phyloP scores from a whole-genome alignment of 163 green algal genomes.

The Chlorella variabilis region DNA sequence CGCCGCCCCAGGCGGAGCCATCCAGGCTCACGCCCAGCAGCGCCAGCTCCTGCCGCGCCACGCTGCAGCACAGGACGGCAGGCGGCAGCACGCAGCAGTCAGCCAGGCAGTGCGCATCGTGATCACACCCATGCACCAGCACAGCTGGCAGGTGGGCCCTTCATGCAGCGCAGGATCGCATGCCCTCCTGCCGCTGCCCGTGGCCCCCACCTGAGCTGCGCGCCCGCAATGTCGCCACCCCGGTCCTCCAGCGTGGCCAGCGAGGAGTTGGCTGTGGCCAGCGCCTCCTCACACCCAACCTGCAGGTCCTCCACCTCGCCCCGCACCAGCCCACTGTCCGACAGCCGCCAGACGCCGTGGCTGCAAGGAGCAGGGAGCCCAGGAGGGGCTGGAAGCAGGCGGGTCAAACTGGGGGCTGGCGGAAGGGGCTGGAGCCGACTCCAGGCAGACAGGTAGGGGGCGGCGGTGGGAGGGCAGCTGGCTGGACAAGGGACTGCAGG shows the following conservation, averaged over 20 bases:
- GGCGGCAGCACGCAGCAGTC: too few relatives aligned
- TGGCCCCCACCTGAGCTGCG: slow-evolving; percentile 34
- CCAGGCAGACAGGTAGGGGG: too few relatives aligned
- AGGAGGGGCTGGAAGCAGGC: background rate
- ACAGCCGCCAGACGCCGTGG: slow-evolving; percentile 40
- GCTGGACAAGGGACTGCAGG: background rate
- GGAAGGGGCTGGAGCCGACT: too few relatives aligned
- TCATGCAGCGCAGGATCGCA: too few relatives aligned
- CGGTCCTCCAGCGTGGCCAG: background rate
- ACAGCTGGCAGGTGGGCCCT: too few relatives aligned
- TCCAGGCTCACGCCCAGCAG: slow-evolving; percentile 31
- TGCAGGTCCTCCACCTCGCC: slow-evolving; percentile 34
- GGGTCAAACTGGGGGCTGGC: too few relatives aligned
- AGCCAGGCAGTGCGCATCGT: too few relatives aligned
- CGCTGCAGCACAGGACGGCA: background rate
- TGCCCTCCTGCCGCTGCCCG: too few relatives aligned
- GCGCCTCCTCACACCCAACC: background rate
- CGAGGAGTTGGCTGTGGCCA: slow-evolving; percentile 8
- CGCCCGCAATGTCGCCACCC: slow-evolving; percentile 2
- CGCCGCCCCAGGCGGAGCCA: slow-evolving; percentile 39
- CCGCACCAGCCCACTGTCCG: slow-evolving; percentile 21
- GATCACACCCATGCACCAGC: too few relatives aligned
- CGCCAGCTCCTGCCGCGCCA: slow-evolving; percentile 23
- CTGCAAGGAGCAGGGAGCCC: background rate
- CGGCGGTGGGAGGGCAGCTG: background rate